A percentile compares a stretch with the other conserved stretches of the same genome.
phyloP scores from a whole-genome alignment of 2,329 filamentous ascomycete genomes.

The Botrytis pseudocinerea region DNA sequence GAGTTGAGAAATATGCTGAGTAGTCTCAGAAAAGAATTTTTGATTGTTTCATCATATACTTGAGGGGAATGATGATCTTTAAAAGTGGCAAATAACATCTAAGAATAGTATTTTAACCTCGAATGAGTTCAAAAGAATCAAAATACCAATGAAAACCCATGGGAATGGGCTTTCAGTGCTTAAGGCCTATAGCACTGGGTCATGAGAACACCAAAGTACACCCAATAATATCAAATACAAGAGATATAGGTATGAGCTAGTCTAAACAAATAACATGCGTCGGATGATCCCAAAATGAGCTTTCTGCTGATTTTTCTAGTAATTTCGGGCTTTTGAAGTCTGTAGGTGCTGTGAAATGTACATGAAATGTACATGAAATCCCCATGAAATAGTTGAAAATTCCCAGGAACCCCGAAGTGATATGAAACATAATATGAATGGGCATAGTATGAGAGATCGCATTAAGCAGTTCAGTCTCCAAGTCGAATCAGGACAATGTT shows the following conservation, averaged over 20 bases:
- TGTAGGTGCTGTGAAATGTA: background rate
- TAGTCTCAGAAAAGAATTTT: background rate
- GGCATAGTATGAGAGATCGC: rapidly evolving
- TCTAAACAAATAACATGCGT: background rate
- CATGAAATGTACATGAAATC: background rate
- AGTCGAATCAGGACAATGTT: background rate
- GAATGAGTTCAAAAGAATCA: background rate
- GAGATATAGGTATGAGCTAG: rapidly evolving
- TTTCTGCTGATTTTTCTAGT: background rate
- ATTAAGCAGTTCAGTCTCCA: background rate
- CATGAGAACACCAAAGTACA: no score
- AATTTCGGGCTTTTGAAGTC: no score
- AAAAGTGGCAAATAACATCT: background rate
- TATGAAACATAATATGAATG: background rate
- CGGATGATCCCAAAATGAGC: background rate
- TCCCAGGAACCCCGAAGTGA: background rate
- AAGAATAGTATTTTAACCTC: background rate
- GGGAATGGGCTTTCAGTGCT: background rate
- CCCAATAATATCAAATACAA: rapidly evolving
- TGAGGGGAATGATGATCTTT: background rate
- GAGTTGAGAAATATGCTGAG: background rate
- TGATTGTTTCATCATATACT: background rate
- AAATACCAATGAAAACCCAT: background rate
- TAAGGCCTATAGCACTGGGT: background rate
- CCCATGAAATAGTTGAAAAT: background rate